These are phyloP conservation scores for Clavispora santaluciae DNA, from an alignment of 805 yeast genomes.

Conservation along the genomic window DNA sequence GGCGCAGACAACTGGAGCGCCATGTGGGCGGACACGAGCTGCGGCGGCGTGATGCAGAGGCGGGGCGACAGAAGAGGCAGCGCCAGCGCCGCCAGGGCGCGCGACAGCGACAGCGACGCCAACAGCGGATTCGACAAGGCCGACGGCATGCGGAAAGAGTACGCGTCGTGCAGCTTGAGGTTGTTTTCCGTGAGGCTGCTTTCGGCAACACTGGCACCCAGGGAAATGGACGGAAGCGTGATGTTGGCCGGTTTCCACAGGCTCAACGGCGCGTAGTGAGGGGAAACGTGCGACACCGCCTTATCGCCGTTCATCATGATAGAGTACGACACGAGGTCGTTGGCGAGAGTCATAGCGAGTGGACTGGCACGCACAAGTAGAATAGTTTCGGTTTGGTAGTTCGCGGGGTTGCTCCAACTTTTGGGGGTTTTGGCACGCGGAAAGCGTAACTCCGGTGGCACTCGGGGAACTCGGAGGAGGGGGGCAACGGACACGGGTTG, in stretches of 20 bases:
- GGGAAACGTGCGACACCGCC: constrained; percentile 13
- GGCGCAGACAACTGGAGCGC: not conserved
- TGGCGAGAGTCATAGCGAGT: constrained; percentile 19
- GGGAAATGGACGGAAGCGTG: constrained; percentile 14
- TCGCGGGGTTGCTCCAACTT: constrained; percentile 3
- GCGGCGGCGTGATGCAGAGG: not conserved
- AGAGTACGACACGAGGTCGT: constrained; percentile 36
- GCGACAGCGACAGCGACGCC: constrained; percentile 17
- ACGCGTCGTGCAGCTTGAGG: constrained; percentile 4
- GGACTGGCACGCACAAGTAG: too few relatives aligned
- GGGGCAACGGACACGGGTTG: too few relatives aligned
- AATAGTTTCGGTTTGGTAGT: too few relatives aligned
- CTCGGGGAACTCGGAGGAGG: not conserved
- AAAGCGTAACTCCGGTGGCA: not conserved
- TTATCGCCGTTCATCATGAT: constrained; percentile 30
- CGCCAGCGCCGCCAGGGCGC: constrained; percentile 17
- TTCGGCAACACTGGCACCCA: constrained; percentile 15
- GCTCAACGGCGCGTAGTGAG: constrained; percentile 13
- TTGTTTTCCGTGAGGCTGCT: constrained; percentile 15
- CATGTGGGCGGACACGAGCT: constrained; percentile 1
- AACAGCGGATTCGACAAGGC: constrained; percentile 13
- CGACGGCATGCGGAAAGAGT: constrained; percentile 3
- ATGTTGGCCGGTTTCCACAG: constrained; percentile 3
- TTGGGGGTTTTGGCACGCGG: not conserved
- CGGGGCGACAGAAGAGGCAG: constrained; percentile 18